Evolutionary conservation across 2,329 filamentous ascomycete genomes (phyloP).

Genomic region (Ophiostoma australiae): DNA sequence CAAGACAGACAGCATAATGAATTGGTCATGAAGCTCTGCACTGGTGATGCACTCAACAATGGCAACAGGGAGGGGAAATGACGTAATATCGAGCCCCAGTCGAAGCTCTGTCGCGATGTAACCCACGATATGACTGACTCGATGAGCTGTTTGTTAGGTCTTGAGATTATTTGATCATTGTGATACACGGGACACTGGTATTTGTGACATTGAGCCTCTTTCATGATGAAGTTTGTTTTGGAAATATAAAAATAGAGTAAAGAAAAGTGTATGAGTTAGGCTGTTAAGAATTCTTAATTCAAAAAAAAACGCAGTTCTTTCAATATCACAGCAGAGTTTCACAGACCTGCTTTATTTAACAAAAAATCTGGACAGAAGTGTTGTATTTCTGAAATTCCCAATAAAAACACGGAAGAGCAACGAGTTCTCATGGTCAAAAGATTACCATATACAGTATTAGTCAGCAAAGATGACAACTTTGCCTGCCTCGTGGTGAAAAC

Average conservation of each 20-base stretch:
- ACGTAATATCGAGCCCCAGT: neutral
- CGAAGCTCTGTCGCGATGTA: constrained; percentile 6
- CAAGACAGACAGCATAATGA: neutral
- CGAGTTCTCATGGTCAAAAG: neutral
- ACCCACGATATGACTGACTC: constrained; percentile 10
- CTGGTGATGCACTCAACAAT: neutral
- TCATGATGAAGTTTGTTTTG: too few relatives aligned
- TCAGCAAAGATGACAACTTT: neutral
- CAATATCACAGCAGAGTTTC: too few relatives aligned
- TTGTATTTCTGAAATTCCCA: too few relatives aligned
- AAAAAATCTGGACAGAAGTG: too few relatives aligned
- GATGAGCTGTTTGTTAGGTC: neutral
- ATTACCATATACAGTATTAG: neutral
- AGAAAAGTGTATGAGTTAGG: too few relatives aligned
- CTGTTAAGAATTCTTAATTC: too few relatives aligned
- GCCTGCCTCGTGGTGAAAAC: neutral
- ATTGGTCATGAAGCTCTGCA: neutral
- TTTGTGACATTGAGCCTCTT: neutral
- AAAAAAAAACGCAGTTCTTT: too few relatives aligned
- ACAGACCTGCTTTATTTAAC: too few relatives aligned
- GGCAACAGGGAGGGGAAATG: neutral
- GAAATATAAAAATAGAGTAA: too few relatives aligned
- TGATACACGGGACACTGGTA: neutral
- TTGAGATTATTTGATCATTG: neutral
- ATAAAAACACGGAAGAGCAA: too few relatives aligned